Evolutionary conservation across 2,329 filamentous ascomycete genomes (phyloP).

Genomic region (Dothideomycetes sp.): DNA sequence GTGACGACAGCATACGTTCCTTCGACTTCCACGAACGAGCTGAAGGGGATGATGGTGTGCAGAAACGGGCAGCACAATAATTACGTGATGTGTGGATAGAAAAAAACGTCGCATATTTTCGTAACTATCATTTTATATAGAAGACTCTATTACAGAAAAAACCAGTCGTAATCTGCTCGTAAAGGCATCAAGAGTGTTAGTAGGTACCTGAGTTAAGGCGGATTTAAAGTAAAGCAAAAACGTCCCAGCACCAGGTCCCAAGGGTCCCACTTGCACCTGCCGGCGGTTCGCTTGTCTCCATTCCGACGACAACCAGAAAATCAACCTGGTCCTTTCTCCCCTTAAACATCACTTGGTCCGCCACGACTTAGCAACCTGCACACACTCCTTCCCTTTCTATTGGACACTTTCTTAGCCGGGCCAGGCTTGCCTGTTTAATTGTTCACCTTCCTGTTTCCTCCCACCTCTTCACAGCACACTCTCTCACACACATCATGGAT

Average conservation of each 20-base stretch:
- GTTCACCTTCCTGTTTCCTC: not conserved
- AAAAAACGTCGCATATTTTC: too few species aligned
- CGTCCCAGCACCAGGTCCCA: too few species aligned
- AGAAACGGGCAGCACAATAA: too few species aligned
- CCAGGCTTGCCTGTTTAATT: constrained; percentile 11
- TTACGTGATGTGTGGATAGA: too few species aligned
- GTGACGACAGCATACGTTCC: constrained; percentile 11
- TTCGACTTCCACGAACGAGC: constrained; percentile 2
- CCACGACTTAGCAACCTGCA: constrained; percentile 6
- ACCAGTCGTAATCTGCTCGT: too few species aligned
- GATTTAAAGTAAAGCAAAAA: too few species aligned
- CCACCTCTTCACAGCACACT: constrained; percentile 1
- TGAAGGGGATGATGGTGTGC: not conserved
- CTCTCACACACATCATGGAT: constrained; percentile 59
- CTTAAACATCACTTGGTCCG: constrained; percentile 9
- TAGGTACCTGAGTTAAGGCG: too few species aligned
- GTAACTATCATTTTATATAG: too few species aligned
- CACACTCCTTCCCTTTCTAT: constrained; percentile 7
- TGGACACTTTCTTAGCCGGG: constrained; percentile 8
- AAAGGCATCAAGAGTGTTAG: too few species aligned
- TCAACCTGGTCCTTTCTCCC: constrained; percentile 2
- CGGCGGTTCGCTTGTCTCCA: constrained; percentile 12
- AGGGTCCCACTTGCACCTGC: constrained; percentile 12
- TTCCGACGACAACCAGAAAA: constrained; percentile 8
- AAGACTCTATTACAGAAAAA: too few species aligned